These are phyloP conservation scores for Cymbopogon citratus DNA, from an alignment of 176 grass and related monocot genomes.

Conservation along the genomic window DNA sequence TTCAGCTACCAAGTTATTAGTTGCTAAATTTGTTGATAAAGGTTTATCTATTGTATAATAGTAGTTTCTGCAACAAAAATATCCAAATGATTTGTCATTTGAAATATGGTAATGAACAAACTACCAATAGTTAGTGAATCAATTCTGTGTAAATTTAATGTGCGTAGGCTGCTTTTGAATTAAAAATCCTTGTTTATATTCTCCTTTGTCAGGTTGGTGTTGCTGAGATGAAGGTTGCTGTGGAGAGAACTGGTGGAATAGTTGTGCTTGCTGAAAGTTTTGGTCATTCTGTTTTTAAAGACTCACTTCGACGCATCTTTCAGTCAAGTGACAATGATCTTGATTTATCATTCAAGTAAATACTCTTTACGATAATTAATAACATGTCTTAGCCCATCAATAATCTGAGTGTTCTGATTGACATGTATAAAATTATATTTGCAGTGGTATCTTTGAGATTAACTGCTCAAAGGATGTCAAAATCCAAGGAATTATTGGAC, in stretches of 20 bases:
- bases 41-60: too few species aligned
- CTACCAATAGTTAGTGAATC: too few species aligned
- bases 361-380: constrained; percentile 3
- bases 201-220: too few species aligned
- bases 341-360: constrained; percentile 90
- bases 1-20: too few species aligned
- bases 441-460: constrained; percentile 87
- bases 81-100: too few species aligned
- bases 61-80: too few species aligned
- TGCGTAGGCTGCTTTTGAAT: too few species aligned
- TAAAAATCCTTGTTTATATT: too few species aligned
- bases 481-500: constrained; percentile 80
- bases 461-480: constrained; percentile 93
- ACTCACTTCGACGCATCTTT: constrained; percentile 78
- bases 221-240: too few species aligned
- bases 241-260: constrained; percentile 85
- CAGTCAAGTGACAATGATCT: constrained; percentile 71
- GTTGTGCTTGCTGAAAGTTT: constrained; percentile 95
- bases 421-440: constrained; percentile 17
- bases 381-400: neutral
- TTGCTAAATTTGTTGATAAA: too few species aligned
- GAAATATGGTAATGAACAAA: too few species aligned
- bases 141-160: too few species aligned
- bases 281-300: constrained; percentile 96
- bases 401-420: constrained; percentile 11